Evolutionary conservation across 768 basidiomycete genomes (phyloP).

Genomic region (Tephrocybe sp.): DNA sequence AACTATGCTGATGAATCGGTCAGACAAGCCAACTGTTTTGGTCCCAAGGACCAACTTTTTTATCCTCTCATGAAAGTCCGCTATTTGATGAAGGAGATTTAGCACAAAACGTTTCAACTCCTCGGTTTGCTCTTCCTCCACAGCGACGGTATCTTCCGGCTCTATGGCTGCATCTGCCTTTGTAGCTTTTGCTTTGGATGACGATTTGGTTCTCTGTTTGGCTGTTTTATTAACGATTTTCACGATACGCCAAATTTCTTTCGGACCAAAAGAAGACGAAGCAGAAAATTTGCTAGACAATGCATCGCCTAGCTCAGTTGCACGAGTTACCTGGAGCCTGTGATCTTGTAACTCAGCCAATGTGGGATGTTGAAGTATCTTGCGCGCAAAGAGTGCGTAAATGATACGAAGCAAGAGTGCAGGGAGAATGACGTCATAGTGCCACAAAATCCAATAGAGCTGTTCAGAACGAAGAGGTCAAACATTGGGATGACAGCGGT

Average conservation of each 20-base stretch:
- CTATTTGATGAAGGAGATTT: constrained; percentile 41
- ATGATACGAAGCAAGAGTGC: constrained; percentile 46
- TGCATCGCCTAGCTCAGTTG: constrained; percentile 50
- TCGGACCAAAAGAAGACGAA: constrained; percentile 44
- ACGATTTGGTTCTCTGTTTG: constrained; percentile 30
- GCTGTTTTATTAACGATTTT: constrained; percentile 37
- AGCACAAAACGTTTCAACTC: constrained; percentile 43
- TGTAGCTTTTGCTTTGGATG: constrained; percentile 15
- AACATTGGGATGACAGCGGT: background rate
- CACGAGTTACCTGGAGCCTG: constrained; percentile 44
- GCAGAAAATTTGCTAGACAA: constrained; percentile 44
- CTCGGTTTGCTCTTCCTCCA: constrained; percentile 34
- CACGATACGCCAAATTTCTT: constrained; percentile 54
- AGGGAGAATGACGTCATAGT: constrained; percentile 53
- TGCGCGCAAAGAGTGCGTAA: constrained; percentile 45
- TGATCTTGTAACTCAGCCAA: constrained; percentile 51
- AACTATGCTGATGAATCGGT: constrained; percentile 44
- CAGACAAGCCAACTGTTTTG: background rate
- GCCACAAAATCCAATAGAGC: constrained; percentile 68
- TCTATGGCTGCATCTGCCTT: constrained; percentile 26
- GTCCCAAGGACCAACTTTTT: constrained; percentile 46
- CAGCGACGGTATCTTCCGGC: no score
- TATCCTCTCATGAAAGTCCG: constrained; percentile 62
- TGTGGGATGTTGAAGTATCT: constrained; percentile 53
- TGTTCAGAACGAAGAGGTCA: constrained; percentile 20